Conservation (phyloP, 768 basidiomycete species). For the Multifurca ochricompacta region DNA sequence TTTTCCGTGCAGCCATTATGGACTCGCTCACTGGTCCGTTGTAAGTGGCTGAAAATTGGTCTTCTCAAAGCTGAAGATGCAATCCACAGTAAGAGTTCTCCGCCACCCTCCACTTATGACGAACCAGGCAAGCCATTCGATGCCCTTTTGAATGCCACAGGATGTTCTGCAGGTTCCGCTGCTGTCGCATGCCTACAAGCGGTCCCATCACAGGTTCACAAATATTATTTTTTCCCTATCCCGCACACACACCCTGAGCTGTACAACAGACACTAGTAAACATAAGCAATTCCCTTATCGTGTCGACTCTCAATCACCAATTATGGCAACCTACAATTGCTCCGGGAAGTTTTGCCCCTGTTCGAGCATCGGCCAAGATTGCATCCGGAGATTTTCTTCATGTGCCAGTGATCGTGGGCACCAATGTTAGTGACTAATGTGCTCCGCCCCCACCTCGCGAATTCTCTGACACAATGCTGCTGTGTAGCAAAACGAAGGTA, state of each 20-base stretch:
- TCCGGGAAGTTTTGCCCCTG: slow-evolving; percentile 38
- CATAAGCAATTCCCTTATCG: slow-evolving; percentile 41
- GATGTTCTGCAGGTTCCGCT: slow-evolving; percentile 34
- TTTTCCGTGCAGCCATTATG: slow-evolving; percentile 45
- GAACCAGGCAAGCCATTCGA: slow-evolving; percentile 44
- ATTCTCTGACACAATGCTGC: slow-evolving; percentile 29
- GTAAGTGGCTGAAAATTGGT: slow-evolving; percentile 26
- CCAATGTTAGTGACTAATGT: slow-evolving; percentile 43
- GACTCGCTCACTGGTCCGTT: slow-evolving; percentile 45
- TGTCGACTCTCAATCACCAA: slow-evolving; percentile 39
- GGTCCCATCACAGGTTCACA: slow-evolving; percentile 38
- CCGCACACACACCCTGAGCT: background rate
- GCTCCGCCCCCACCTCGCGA: slow-evolving; percentile 40
- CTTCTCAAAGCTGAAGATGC: background rate
- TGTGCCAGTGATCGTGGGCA: slow-evolving; percentile 44
- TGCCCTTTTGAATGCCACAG: slow-evolving; percentile 38
- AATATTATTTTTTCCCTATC: background rate
- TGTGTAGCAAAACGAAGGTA: slow-evolving; percentile 47
- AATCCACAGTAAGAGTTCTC: slow-evolving; percentile 41
- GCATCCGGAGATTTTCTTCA: slow-evolving; percentile 40
- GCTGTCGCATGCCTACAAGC: slow-evolving; percentile 39
- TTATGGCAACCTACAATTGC: slow-evolving; percentile 50
- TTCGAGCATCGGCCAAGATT: slow-evolving; percentile 38
- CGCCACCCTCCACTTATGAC: slow-evolving; percentile 41
- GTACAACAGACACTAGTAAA: slow-evolving; percentile 35